Base-by-base conservation (phyloP, 352 stramenopile genomes). In the Peronospora destructor region DNA sequence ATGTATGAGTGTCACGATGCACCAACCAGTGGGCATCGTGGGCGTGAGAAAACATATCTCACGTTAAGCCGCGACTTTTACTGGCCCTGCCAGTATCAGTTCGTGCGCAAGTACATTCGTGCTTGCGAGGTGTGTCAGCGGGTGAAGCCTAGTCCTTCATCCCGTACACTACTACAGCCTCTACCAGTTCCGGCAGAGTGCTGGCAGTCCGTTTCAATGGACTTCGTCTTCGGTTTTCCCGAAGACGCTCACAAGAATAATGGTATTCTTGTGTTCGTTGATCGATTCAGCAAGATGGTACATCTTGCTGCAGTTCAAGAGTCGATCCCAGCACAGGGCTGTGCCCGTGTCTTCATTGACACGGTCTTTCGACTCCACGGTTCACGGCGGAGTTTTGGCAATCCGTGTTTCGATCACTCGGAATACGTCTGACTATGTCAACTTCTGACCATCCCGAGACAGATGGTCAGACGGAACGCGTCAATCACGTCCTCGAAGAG, bases 281-380 rank as follows among this genome's bases (percentile, higher is more conserved):
- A 65, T 21, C 44, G 55, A 5, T 46, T 62, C 13, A 59, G 40
- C 33, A 49, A 70, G 56, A 66, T 66, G 45, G 40, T 56, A 2
- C 52, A 63, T 33, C 28, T 57, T 37, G 40, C 35, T 49, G 17
- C 55, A 1, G 40, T 14, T 3, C 2, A 2, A 1, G 19, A 30
- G 19, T 29, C 37, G 9, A 14, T 26, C 16, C 0, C 0, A 14
- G 26, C 17, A 43, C 17, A 13, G 5, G 6, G 14, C 37, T 25
- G 13, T 23, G 13, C 34, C 1, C 13, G 12, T 6, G 3, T 17
- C 3, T 23, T 23, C 26, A n/a, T n/a, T n/a, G n/a, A n/a, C n/a
- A n/a, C n/a, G n/a, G n/a, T n/a, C n/a, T n/a, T n/a, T n/a, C n/a
- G n/a, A n/a, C n/a, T n/a, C n/a, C n/a, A n/a, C n/a, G n/a, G n/a